Percentiles rank a stretch among this genome's conserved stretches.
These are phyloP conservation scores for Stipa capillata DNA, from an alignment of 176 grass and related monocot genomes.

Conservation along the genomic window DNA sequence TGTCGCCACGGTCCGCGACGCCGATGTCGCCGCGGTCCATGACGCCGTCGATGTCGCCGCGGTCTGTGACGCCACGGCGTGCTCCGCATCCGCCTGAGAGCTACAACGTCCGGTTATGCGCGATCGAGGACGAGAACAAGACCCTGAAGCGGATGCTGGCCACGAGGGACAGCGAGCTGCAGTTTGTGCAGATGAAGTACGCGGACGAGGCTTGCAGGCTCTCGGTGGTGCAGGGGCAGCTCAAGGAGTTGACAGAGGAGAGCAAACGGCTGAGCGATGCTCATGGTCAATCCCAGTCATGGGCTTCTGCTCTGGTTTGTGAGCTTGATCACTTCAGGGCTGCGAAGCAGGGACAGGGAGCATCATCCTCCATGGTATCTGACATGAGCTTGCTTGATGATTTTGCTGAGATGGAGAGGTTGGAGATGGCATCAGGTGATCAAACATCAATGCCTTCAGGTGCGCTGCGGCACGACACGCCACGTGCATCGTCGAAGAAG, in stretches of 20 bases:
- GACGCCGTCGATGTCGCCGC: constrained; percentile 1
- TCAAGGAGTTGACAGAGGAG: constrained; percentile 34
- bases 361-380: neutral
- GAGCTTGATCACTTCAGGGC: constrained; percentile 61
- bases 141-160: constrained; percentile 58
- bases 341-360: constrained; percentile 11
- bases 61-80: constrained; percentile 20
- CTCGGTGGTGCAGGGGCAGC: constrained; percentile 33
- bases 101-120: constrained; percentile 33
- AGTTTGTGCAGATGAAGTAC: constrained; percentile 43
- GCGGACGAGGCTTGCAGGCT: constrained; percentile 45
- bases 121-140: constrained; percentile 73
- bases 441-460: neutral
- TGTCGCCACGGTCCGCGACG: constrained; percentile 6
- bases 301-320: constrained; percentile 53
- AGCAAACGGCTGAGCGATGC: constrained; percentile 15
- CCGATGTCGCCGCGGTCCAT: constrained; percentile 20
- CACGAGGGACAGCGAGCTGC: constrained; percentile 57
- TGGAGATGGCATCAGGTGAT: constrained; percentile 2
- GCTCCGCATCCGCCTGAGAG: neutral
- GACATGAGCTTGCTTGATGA: constrained; percentile 43
- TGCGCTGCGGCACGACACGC: neutral
- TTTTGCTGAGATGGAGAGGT: constrained; percentile 44
- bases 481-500: neutral
- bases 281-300: constrained; percentile 33